A percentile compares a stretch with the other conserved stretches of the same genome.
Evolutionary conservation across 2,329 filamentous ascomycete genomes (phyloP).

Genomic region (Fusarium nanum): DNA sequence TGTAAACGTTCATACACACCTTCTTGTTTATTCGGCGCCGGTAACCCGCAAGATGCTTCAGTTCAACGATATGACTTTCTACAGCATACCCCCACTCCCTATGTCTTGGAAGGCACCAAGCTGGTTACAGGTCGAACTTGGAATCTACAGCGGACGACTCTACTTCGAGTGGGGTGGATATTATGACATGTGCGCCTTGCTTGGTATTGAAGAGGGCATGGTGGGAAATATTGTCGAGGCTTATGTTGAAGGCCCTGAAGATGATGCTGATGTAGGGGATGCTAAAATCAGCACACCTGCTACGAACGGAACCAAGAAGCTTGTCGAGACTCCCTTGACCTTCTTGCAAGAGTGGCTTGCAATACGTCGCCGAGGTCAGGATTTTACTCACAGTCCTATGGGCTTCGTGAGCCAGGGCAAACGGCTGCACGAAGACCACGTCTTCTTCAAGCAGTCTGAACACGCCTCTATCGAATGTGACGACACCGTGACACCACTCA

Average conservation of each 20-base stretch:
- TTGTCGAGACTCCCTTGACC: constrained; percentile 50
- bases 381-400: constrained; percentile 70
- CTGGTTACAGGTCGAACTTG: constrained; percentile 68
- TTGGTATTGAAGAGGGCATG: constrained; percentile 45
- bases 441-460: constrained; percentile 59
- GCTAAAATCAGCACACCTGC: not conserved
- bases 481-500: constrained; percentile 14
- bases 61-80: constrained; percentile 67
- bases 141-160: constrained; percentile 69
- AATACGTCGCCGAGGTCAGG: constrained; percentile 64
- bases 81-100: constrained; percentile 63
- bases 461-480: not conserved
- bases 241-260: not conserved
- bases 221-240: not conserved
- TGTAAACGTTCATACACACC: constrained; percentile 25
- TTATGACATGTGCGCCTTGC: constrained; percentile 46
- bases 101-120: constrained; percentile 57
- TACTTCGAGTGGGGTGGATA: constrained; percentile 68
- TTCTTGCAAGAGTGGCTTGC: constrained; percentile 70
- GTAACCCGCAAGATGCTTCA: constrained; percentile 61
- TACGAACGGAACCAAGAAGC: not conserved
- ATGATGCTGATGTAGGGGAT: not conserved
- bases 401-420: constrained; percentile 67
- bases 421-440: constrained; percentile 58
- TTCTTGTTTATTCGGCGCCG: constrained; percentile 69